Evolutionary conservation across 108 stramenopile species (phyloP).

Genomic region (Epithemia pelagica): DNA sequence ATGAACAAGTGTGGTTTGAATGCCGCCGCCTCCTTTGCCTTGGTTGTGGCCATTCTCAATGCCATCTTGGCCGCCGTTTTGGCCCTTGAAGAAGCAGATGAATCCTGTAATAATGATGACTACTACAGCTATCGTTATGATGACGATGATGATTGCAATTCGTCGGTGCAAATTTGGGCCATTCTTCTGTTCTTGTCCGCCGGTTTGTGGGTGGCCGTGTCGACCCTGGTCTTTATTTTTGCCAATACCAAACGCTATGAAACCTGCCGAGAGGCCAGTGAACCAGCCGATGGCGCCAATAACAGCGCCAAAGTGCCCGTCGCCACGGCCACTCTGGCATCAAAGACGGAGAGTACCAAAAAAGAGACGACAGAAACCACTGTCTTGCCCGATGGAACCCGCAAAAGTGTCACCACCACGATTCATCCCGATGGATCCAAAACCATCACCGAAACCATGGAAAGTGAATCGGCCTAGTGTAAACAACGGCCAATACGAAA

Average conservation of each 20-base stretch:
- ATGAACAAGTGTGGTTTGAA: not conserved
- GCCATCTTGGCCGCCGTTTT: not conserved
- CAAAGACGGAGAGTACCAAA: not conserved
- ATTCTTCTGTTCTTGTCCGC: not conserved
- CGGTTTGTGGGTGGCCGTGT: not conserved
- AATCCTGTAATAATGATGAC: not conserved
- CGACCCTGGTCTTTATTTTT: not conserved
- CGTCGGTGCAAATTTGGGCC: not conserved
- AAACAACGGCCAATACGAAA: too few relatives aligned
- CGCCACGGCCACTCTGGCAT: not conserved
- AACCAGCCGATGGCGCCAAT: too few relatives aligned
- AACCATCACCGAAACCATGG: not conserved
- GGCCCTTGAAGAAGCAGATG: not conserved
- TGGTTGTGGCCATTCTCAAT: not conserved
- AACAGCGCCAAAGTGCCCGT: too few relatives aligned
- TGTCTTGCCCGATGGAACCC: not conserved
- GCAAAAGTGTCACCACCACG: not conserved
- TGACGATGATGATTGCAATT: too few relatives aligned
- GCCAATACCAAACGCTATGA: not conserved
- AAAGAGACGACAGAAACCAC: not conserved
- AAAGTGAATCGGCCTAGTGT: too few relatives aligned
- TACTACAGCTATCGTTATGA: not conserved
- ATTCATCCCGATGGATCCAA: conserved; percentile 1
- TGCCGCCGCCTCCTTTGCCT: not conserved
- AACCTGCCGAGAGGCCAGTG: too few relatives aligned